Percentiles rank a stretch among this genome's conserved stretches.
Conservation (phyloP, 768 basidiomycete species). For the Auricularia auricula-judae region DNA sequence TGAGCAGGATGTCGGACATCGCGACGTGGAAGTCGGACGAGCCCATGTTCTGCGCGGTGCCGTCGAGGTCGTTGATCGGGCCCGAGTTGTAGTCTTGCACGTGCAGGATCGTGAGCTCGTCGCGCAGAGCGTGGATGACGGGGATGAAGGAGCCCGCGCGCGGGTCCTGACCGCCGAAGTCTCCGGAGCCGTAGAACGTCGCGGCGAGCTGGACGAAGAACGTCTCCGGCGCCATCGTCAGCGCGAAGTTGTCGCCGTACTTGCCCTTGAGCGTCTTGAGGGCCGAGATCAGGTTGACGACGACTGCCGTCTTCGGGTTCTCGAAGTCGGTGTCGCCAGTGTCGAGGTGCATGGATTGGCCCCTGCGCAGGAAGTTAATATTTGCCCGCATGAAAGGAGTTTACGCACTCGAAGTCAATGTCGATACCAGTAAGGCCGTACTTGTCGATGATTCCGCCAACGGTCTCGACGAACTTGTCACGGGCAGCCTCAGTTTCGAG, state of each 20-base stretch:
- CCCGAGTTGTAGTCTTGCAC: not conserved
- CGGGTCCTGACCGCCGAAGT: not conserved
- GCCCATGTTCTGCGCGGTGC: not conserved
- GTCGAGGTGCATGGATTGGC: not conserved
- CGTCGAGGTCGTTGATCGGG: slow-evolving; percentile 1
- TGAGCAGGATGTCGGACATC: not conserved
- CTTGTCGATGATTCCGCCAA: not conserved
- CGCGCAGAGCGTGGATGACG: not conserved
- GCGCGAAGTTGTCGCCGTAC: not conserved
- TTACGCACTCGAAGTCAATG: not conserved
- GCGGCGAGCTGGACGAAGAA: slow-evolving; percentile 1
- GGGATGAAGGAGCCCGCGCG: not conserved
- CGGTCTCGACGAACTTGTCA: not conserved
- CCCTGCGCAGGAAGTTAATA: not conserved
- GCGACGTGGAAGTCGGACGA: slow-evolving; percentile 2
- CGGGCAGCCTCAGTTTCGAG: not conserved
- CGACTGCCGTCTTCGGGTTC: not conserved
- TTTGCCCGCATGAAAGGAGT: not conserved
- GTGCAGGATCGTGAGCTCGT: slow-evolving; percentile 1
- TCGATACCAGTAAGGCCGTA: not conserved
- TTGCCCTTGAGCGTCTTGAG: not conserved
- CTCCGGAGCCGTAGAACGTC: not conserved
- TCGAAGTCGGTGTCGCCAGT: not conserved
- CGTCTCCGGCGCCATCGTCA: not conserved
- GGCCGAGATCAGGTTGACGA: not conserved